Base-by-base conservation (phyloP, 192 early-diverging fungal genomes). In the Backusella mclennaniae region DNA sequence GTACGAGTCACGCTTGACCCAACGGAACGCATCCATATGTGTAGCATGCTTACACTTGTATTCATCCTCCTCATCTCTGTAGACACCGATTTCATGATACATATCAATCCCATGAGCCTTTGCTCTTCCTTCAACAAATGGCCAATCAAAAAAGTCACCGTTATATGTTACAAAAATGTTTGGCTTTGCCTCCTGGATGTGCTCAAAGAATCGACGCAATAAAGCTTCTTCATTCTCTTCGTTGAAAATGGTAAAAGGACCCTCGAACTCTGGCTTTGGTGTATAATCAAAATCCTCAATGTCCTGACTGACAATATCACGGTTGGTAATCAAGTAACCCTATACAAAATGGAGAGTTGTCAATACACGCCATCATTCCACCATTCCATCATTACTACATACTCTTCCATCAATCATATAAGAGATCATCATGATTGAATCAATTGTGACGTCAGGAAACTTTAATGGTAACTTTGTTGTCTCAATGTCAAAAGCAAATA, bases 111-210 rank as follows among this genome's bases (percentile, higher is more conserved):
- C 95, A 84, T 97, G 89, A 35, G 87, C 82, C 29, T 81, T 83
- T 14, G 98, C 92, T 56, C 98, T 81, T 26, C 92, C 87, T 56
- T 98, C 96, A 11, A 99, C 86, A 85, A 97, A 99, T 0, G 96
- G 96, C 96, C 96, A 98, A 89, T 99, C 98, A 86, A 99, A 99
- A 80, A 89, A 95, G 77, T 99, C 98, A 76, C 98, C 98, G 92
- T 99, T 99, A 80, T 99, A 99, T 5, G 98, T 97, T 2, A 94
- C 96, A 84, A 96, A 84, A 15, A 99, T 92, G 0, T 92, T 94
- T 0, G 98, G 98, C 70, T 90, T 88, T 19, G 88, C 88, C 11
- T 92, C 87, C 39, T 90, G 86, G 39, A 99, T 91, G 79, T 99
- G 97, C 35, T 94, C 92, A 81, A 98, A 96, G 80, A 99, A 99